Evolutionary conservation across 1,284 basidiomycete species (phyloP), one percentile per base, ranked within the genome.

Genomic region (Ganoderma lucidum): DNA sequence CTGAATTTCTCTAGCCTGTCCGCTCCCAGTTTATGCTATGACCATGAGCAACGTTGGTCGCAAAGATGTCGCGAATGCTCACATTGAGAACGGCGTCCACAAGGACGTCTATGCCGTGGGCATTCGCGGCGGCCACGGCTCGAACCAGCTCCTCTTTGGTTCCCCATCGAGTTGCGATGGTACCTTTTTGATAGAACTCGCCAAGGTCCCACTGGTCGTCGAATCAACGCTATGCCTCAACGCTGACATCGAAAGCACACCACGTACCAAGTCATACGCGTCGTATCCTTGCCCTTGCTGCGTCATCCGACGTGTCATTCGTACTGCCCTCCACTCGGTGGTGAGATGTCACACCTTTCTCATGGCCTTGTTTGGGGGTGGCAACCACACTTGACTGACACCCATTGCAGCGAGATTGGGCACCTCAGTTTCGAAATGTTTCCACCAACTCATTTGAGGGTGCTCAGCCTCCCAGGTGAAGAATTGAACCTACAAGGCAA

Each of bases 161-260:
- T 23, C 97, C 97, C 95, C 96, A 99, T 72, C 96, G 89, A n/a
- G 96, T 98, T 10, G 84, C 80, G 63, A 88, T 81, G n/a, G 87
- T 83, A 14, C 93, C 93, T 79, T 96, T 97, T 79, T 95, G 93
- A 64, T 95, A 82, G 74, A 98, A 98, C 83, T 98, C 96, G 61
- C 97, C 97, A 12, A 98, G 82, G 78, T 96, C 95, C 93, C 93
- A 96, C 88, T 95, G 69, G 12, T 55, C 3, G 12, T 55, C 3
- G 17, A 15, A 28, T 63, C 15, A 63, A 62, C 23, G 44, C 14
- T 39, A 44, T 19, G 39, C n/a, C 32, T 35, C 30, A 58, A 9
- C 39, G 6, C 28, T 17, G 19, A 23, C 19, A 35, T 15, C 14
- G 8, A 19, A 19, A n/a, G 35, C 6, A 15, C 10, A 32, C 10